A percentile compares a stretch with the other conserved stretches of the same genome.
phyloP scores from a whole-genome alignment of 306 rosid species.

The Medicago ruthenica region DNA sequence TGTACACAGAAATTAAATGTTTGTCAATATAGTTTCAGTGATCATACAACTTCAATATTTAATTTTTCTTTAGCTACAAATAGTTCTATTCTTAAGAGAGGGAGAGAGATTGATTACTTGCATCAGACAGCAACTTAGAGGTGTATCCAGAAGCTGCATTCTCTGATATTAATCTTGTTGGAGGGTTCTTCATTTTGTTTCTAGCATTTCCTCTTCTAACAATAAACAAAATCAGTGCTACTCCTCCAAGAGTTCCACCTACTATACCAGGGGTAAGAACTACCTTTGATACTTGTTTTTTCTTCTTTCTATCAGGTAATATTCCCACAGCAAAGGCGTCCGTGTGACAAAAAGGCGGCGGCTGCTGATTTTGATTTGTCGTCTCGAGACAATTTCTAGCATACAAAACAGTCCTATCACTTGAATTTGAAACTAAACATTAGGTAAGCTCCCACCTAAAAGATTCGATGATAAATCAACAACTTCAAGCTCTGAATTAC shows the following conservation, averaged over 20 bases:
- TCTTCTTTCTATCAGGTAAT: slow-evolving; percentile 63
- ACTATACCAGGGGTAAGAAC: slow-evolving; percentile 58
- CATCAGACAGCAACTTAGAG: slow-evolving; percentile 82
- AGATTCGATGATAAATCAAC: slow-evolving; percentile 89
- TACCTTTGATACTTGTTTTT: slow-evolving; percentile 51
- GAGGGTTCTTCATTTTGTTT: slow-evolving; percentile 58
- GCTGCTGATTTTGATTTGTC: slow-evolving; percentile 64
- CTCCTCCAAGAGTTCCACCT: slow-evolving; percentile 67
- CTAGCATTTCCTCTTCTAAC: slow-evolving; percentile 57
- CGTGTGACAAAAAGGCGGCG: slow-evolving; percentile 68
- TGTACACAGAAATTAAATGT: slow-evolving; percentile 31
- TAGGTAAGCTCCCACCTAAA: slow-evolving; percentile 76
- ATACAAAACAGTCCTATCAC: slow-evolving; percentile 58
- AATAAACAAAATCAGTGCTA: slow-evolving; percentile 53
- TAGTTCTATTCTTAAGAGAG: not conserved
- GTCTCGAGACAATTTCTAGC: slow-evolving; percentile 70
- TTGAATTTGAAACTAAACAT: slow-evolving; percentile 62
- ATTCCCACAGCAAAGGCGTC: slow-evolving; percentile 96
- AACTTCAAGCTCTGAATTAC: slow-evolving; percentile 68
- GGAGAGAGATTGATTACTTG: slow-evolving; percentile 58
- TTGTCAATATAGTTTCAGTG: slow-evolving; percentile 17
- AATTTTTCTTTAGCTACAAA: no score
- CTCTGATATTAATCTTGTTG: slow-evolving; percentile 70
- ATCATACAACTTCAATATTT: no score
- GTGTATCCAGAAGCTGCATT: slow-evolving; percentile 79